Percentiles rank a stretch among this genome's conserved stretches.
phyloP scores from a whole-genome alignment of 208 protist species.

The Wallacemonas collosoma region DNA sequence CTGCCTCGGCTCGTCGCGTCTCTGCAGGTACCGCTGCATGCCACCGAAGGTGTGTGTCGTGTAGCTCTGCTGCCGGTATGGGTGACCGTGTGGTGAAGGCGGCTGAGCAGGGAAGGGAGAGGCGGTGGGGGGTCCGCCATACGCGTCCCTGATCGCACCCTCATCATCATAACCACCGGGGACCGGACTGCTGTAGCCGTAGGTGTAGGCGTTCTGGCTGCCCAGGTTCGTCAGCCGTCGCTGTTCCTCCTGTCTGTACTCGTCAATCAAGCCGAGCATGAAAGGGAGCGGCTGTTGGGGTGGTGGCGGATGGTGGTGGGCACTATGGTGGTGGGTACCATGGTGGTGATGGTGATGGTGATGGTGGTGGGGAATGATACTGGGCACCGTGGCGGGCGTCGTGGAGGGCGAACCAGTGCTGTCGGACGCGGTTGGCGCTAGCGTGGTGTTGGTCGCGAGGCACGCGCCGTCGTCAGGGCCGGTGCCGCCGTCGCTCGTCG shows the following conservation, averaged over 20 bases:
- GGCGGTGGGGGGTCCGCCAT: no score
- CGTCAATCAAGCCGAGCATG: conserved; percentile 3
- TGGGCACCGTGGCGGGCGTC: background rate
- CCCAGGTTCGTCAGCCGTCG: background rate
- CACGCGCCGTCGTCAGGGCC: background rate
- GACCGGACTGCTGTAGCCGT: no score
- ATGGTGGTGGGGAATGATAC: background rate
- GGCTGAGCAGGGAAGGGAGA: no score
- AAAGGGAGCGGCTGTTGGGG: background rate
- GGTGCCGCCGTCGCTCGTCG: background rate
- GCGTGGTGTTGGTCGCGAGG: background rate
- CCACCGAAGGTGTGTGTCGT: conserved; percentile 13
- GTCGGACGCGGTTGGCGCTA: background rate
- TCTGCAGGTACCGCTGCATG: conserved; percentile 6
- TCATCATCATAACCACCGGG: no score
- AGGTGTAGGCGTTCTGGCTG: background rate
- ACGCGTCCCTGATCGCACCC: no score
- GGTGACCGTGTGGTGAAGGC: background rate
- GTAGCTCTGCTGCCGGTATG: background rate
- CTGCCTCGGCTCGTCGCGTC: background rate
- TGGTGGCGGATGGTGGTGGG: no score
- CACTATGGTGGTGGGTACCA: background rate
- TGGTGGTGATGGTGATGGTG: conserved; percentile 1
- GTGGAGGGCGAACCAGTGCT: background rate
- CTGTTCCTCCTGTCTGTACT: background rate